Conservation (phyloP, 1,284 basidiomycete species). For the Apiotrichum domesticum region DNA sequence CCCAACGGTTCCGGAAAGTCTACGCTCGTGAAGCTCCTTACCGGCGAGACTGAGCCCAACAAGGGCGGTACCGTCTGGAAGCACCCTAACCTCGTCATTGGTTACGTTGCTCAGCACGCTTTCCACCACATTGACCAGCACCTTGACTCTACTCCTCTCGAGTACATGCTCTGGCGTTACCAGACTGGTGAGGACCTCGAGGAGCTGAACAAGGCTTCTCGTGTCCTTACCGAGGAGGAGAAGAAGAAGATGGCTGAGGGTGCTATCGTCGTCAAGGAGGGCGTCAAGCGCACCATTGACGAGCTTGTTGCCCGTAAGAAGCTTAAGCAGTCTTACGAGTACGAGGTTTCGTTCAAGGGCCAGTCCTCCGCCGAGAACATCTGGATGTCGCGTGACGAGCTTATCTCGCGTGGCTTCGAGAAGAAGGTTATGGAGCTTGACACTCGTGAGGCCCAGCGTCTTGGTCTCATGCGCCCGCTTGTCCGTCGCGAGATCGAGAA, state of each 20-base stretch:
- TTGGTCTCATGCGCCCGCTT: slow-evolving; percentile 90
- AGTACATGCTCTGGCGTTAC: slow-evolving; percentile 99
- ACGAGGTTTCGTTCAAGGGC: slow-evolving; percentile 90
- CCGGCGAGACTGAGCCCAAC: slow-evolving; percentile 95
- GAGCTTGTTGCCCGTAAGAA: slow-evolving; percentile 91
- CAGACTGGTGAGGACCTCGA: slow-evolving; percentile 98
- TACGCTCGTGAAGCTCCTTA: slow-evolving; percentile 72
- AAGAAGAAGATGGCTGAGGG: slow-evolving; percentile 96
- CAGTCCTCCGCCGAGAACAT: slow-evolving; percentile 91
- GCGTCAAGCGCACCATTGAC: slow-evolving; percentile 89
- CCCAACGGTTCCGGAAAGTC: slow-evolving; percentile 98
- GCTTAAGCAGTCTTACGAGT: slow-evolving; percentile 98
- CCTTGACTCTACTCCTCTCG: slow-evolving; percentile 94
- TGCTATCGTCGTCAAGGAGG: slow-evolving; percentile 74
- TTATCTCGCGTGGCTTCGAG: slow-evolving; percentile 95
- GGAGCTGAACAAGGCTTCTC: slow-evolving; percentile 86
- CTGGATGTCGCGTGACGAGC: slow-evolving; percentile 92
- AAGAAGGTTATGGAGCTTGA: slow-evolving; percentile 98
- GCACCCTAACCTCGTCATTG: slow-evolving; percentile 98
- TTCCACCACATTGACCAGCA: slow-evolving; percentile 99
- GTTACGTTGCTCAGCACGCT: slow-evolving; percentile 96
- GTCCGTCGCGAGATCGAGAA: slow-evolving; percentile 97
- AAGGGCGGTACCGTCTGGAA: slow-evolving; percentile 96
- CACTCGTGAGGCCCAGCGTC: slow-evolving; percentile 92
- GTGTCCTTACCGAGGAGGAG: slow-evolving; percentile 82